Evolutionary conservation across 2,329 filamentous ascomycete species (phyloP), one percentile per base, ranked within the genome.

Genomic region (Beauveria brongniartii): DNA sequence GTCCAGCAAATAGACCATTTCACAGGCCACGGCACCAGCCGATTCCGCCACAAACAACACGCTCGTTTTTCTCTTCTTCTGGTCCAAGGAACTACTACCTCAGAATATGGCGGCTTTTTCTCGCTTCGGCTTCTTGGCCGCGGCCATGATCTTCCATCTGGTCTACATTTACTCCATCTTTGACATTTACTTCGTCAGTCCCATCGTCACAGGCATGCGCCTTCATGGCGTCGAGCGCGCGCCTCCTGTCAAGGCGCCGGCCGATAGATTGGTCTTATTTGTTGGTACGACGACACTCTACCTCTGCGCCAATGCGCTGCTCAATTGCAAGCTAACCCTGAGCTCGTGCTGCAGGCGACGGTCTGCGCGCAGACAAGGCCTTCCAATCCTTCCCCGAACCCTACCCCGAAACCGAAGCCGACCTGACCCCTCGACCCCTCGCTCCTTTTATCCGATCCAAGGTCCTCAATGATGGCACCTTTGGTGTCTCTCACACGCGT

Each of bases 131-230:
- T 97, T 99, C 73, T 77, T 97, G 74, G 87, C 88, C 72, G 84
- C 96, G 71, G 94, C 94, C 68, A 83, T 97, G 71, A 78, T 93
- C 63, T 99, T 99, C 73, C 95, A 99, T 75, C 74, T 97, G 59
- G 84, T 96, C 65, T 99, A 99, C 74, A 88, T 96, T 61, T 90
- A 88, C 72, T 96, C 92, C 63, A 97, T 97, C 70, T 99, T 99
- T 77, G 92, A 97, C 74, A 94, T 97, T 65, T 97, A 99, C 77
- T 99, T 99, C 72, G 92, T 97, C 71, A 97, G 92, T 72, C 94
- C 94, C 24, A 94, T 99, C 67, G 94, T 97, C 59, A 90, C 88
- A 78, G 94, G 94, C 71, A 99, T 99, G 94, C 85, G 83, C 69
- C 83, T 92, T 63, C 92, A 91, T 74, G 77, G 80, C 51, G 80